Evolutionary conservation across 1,284 basidiomycete species (phyloP).

Genomic region (Flammula alnicola): DNA sequence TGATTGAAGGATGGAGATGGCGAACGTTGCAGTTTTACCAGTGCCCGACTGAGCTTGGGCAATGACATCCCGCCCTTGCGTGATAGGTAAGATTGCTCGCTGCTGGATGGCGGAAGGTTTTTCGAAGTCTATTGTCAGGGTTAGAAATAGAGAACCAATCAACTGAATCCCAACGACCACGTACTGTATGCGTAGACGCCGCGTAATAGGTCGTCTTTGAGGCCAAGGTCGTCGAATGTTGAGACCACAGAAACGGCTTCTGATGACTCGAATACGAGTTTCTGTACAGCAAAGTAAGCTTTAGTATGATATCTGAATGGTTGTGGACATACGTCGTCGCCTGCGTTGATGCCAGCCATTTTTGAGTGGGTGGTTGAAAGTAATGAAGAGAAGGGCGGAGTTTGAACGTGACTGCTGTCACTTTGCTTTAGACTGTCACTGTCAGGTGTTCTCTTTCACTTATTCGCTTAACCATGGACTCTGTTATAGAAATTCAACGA

Average conservation of each 20-base stretch:
- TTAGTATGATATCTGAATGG: background rate
- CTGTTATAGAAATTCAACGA: slow-evolving; percentile 89
- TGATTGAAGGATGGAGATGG: slow-evolving; percentile 91
- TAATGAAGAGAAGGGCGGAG: slow-evolving; percentile 53
- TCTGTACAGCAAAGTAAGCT: slow-evolving; percentile 45
- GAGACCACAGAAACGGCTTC: slow-evolving; percentile 89
- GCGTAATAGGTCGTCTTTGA: slow-evolving; percentile 95
- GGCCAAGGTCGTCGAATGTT: slow-evolving; percentile 89
- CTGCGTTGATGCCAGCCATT: slow-evolving; percentile 81
- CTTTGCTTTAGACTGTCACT: slow-evolving; percentile 11
- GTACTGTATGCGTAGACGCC: slow-evolving; percentile 99
- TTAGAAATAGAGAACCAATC: slow-evolving; percentile 10
- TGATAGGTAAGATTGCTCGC: slow-evolving; percentile 95
- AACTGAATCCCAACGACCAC: slow-evolving; percentile 36
- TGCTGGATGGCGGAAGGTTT: slow-evolving; percentile 99
- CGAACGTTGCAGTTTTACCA: slow-evolving; percentile 99
- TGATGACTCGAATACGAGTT: slow-evolving; percentile 98
- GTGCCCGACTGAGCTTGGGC: slow-evolving; percentile 99
- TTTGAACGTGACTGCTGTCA: slow-evolving; percentile 46
- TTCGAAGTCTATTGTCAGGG: slow-evolving; percentile 85
- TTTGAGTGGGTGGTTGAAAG: slow-evolving; percentile 36
- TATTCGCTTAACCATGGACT: slow-evolving; percentile 69
- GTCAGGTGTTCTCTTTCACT: slow-evolving; percentile 7
- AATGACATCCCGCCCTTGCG: slow-evolving; percentile 94
- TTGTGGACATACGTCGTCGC: slow-evolving; percentile 64